Conservation (phyloP, 2,329 filamentous ascomycete species). For the Cladophialophora carrionii region DNA sequence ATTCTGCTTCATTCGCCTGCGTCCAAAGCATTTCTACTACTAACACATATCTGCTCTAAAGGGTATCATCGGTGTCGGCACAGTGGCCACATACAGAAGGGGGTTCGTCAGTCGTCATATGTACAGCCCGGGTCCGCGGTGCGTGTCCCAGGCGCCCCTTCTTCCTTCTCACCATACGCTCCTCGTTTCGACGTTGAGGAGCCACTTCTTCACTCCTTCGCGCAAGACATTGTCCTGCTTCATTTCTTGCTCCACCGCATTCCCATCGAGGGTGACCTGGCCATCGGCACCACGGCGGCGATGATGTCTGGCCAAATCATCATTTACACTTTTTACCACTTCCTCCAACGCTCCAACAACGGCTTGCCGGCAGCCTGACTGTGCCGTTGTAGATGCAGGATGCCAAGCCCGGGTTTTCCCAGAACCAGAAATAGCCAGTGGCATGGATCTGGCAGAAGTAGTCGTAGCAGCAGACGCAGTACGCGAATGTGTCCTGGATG, state of each 20-base stretch:
- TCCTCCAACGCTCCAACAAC: conserved; percentile 62
- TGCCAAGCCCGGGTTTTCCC: conserved; percentile 19
- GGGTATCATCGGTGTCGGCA: conserved; percentile 32
- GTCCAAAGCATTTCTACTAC: conserved; percentile 19
- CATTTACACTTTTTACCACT: conserved; percentile 59
- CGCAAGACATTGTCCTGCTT: conserved; percentile 56
- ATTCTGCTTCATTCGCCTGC: neutral
- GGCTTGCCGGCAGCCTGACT: conserved; percentile 56
- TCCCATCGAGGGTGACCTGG: conserved; percentile 39
- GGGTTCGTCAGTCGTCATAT: conserved; percentile 32
- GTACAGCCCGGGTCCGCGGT: conserved; percentile 15
- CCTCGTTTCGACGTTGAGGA: conserved; percentile 52
- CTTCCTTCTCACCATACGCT: conserved; percentile 27
- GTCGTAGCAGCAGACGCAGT: conserved; percentile 36
- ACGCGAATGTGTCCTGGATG: conserved; percentile 30
- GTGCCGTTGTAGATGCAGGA: conserved; percentile 17
- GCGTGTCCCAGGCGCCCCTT: neutral
- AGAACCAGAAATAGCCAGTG: conserved; percentile 27
- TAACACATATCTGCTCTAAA: conserved; percentile 30
- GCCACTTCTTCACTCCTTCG: conserved; percentile 61
- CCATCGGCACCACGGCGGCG: conserved; percentile 40
- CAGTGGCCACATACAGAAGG: conserved; percentile 2
- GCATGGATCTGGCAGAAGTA: conserved; percentile 37
- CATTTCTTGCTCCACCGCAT: conserved; percentile 37
- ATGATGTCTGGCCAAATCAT: conserved; percentile 51